Evolutionary conservation across 495 filamentous ascomycete genomes (phyloP).

Genomic region (Neurospora sp.): DNA sequence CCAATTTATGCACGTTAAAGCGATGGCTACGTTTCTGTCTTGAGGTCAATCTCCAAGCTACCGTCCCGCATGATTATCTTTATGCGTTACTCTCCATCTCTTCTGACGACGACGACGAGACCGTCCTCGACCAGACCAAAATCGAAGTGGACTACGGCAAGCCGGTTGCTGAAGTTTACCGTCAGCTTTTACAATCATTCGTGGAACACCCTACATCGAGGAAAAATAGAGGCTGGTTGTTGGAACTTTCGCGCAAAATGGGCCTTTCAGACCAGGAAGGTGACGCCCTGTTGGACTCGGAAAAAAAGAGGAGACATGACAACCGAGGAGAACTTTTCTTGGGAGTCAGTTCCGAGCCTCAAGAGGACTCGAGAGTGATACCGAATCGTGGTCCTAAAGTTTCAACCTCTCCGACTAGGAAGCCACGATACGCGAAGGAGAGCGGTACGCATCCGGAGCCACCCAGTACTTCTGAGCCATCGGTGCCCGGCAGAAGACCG

Average conservation of each 20-base stretch:
- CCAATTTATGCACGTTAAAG: accelerated
- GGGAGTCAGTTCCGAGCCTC: too few relatives aligned
- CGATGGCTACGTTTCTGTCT: background rate
- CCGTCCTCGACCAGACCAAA: background rate
- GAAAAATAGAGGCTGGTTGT: background rate
- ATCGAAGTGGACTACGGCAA: background rate
- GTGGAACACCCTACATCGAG: background rate
- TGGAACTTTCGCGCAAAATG: background rate
- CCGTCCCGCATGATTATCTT: background rate
- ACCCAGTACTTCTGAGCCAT: background rate
- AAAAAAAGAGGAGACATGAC: background rate
- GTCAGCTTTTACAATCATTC: background rate
- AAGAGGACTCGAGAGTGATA: background rate
- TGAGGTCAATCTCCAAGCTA: background rate
- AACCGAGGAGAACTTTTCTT: too few relatives aligned
- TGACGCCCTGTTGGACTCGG: background rate
- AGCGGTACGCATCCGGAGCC: background rate
- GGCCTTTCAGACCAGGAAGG: background rate
- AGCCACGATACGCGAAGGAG: background rate
- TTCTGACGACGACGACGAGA: background rate
- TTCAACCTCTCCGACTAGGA: background rate
- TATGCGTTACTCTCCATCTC: background rate
- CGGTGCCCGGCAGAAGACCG: background rate
- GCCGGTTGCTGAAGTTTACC: background rate
- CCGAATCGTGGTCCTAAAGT: background rate